Conservation (phyloP, 2,329 filamentous ascomycete genomes). For the Daldinia sp. region DNA sequence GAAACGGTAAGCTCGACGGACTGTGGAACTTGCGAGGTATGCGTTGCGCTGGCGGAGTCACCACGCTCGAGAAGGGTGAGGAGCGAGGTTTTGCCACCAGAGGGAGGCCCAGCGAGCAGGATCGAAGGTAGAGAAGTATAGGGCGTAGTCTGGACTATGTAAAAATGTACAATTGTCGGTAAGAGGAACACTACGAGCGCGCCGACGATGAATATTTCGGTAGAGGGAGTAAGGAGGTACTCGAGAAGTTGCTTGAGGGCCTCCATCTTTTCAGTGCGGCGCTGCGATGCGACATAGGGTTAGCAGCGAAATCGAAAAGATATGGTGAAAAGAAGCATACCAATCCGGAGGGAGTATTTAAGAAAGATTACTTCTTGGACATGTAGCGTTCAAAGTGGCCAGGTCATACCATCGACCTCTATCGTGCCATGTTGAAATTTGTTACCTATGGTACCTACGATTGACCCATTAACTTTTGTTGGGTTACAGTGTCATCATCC, state of each 20-base stretch:
- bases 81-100: constrained; percentile 87
- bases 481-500: constrained; percentile 36
- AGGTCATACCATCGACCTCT: constrained; percentile 18
- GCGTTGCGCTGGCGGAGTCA: constrained; percentile 55
- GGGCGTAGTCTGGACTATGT: constrained; percentile 73
- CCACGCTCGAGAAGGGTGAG: constrained; percentile 76
- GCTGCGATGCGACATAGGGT: neutral
- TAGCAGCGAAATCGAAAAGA: neutral
- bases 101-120: constrained; percentile 81
- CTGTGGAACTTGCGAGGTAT: constrained; percentile 62
- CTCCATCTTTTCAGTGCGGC: constrained; percentile 46
- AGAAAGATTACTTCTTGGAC: neutral
- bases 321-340: constrained; percentile 12
- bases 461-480: constrained; percentile 14
- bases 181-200: constrained; percentile 74
- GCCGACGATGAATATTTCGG: constrained; percentile 71
- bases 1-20: constrained; percentile 64
- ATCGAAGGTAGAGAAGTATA: constrained; percentile 78
- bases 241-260: constrained; percentile 55
- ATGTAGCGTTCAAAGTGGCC: constrained; percentile 2
- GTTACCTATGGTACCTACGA: neutral
- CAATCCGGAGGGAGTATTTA: neutral
- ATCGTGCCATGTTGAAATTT: constrained; percentile 12
- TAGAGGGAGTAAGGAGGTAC: constrained; percentile 66
- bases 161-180: constrained; percentile 79